Evolutionary conservation across 495 filamentous ascomycete genomes (phyloP), one percentile per base, ranked within the genome.

Genomic region (Talaromyces liani): DNA sequence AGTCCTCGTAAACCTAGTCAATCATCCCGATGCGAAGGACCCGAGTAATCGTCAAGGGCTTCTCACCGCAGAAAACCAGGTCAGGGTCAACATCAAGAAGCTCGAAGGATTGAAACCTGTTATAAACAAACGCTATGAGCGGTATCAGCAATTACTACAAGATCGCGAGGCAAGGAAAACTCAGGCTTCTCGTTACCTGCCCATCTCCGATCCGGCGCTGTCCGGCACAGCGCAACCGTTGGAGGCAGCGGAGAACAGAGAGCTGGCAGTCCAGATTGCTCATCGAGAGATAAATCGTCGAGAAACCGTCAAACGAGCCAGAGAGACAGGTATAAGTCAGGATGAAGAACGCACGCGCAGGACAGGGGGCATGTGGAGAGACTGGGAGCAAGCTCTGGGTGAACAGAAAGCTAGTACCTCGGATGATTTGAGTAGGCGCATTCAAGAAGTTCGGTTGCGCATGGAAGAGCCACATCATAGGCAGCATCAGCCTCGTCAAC

Each of bases 221-320:
- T 71, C 71, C 45, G 73, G 72, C 22, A 74, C 78, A 33, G 74
- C 71, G 7, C 70, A 82, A 60, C 73, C 86, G 6, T 73, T 97
- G 22, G 87, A 90, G 69, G 90, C 88, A 4, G 82, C 77, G 10
- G 84, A 90, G 59, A 81, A 95, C 64, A 81, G 84, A 62, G 87
- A 92, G 34, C 80, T 97, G 41, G 92, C 92, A 8, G 88, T 95
- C 6, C 82, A 88, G 65, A 67, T 96, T 39, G 91, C 91, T 0
- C 84, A 87, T 61, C 86, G 81, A 20, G 91, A 96, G 72, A 85
- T 93, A 53, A 79, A 73, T 56, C 84, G 91, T 57, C 79, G 92
- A 65, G 86, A 87, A 61, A 82, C 82, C 7, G 79, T 80, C 12
- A 78, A 83, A 58, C 80, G 78, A 61, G 80, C 83, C 5, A 82